A percentile compares a stretch with the other conserved stretches of the same genome.
Evolutionary conservation across 352 stramenopile species (phyloP).

Genomic region (Pythium dissimile): DNA sequence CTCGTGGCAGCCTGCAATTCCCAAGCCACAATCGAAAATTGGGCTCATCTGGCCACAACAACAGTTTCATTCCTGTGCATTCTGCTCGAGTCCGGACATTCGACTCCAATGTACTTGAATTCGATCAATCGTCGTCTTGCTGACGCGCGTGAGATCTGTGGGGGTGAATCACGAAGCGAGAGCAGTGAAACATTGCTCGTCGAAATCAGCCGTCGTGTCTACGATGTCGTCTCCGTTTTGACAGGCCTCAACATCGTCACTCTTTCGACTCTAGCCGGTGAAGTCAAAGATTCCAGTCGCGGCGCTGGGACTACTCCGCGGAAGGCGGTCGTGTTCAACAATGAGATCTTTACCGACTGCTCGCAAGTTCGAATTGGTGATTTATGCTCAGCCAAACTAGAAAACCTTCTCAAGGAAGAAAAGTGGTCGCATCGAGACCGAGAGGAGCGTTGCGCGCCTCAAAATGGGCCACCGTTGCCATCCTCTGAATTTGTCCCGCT

Average conservation of each 20-base stretch:
- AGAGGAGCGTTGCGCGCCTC: no score
- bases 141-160: conserved; percentile 36
- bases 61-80: conserved; percentile 54
- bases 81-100: conserved; percentile 37
- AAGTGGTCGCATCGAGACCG: no score
- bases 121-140: conserved; percentile 41
- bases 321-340: conserved; percentile 60
- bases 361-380: conserved; percentile 24
- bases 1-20: conserved; percentile 46
- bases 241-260: conserved; percentile 47
- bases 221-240: conserved; percentile 67
- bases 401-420: neutral
- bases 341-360: conserved; percentile 37
- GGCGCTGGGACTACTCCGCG: conserved; percentile 11
- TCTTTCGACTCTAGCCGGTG: conserved; percentile 14
- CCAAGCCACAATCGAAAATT: conserved; percentile 38
- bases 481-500: neutral
- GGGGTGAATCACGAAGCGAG: conserved; percentile 10
- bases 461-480: no score
- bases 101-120: conserved; percentile 23
- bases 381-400: conserved; percentile 9
- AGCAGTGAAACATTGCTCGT: conserved; percentile 11
- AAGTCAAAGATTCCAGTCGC: neutral
- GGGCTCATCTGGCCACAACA: conserved; percentile 52
- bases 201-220: conserved; percentile 59